Conservation (phyloP, 805 yeast genomes). For the Metschnikowia cubensis region DNA sequence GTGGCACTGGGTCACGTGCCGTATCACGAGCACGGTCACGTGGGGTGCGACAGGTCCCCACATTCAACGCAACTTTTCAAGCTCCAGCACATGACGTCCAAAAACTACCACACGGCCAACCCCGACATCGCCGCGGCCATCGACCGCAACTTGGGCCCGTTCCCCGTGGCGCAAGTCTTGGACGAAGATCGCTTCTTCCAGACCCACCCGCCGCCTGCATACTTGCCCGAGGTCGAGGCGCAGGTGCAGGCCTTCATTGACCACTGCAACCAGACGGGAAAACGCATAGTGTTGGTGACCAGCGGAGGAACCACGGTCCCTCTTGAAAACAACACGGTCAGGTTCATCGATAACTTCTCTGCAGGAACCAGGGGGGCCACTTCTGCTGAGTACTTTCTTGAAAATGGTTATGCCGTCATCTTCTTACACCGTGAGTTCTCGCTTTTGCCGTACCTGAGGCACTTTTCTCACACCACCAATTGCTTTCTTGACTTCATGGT, state of each 20-base stretch:
- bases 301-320: constrained; percentile 99
- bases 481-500: constrained; percentile 83
- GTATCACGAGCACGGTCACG: no score
- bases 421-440: constrained; percentile 92
- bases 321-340: constrained; percentile 89
- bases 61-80: background rate
- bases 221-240: constrained; percentile 56
- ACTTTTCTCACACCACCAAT: constrained; percentile 77
- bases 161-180: constrained; percentile 66
- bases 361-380: constrained; percentile 99
- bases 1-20: no score
- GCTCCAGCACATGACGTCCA: constrained; percentile 2
- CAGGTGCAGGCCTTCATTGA: constrained; percentile 61
- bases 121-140: constrained; percentile 74
- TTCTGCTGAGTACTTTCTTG: constrained; percentile 86
- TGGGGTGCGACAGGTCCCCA: background rate
- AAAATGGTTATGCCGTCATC: constrained; percentile 84
- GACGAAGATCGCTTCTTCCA: constrained; percentile 79
- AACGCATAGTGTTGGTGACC: constrained; percentile 75
- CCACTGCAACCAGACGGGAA: constrained; percentile 44
- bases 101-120: constrained; percentile 49
- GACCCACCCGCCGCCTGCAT: constrained; percentile 67
- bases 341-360: constrained; percentile 94
- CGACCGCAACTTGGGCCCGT: constrained; percentile 69
- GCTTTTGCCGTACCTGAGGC: constrained; percentile 87